These are phyloP conservation scores for Scorias spongiosa DNA, from an alignment of 2,329 filamentous ascomycete genomes.

Conservation along the genomic window DNA sequence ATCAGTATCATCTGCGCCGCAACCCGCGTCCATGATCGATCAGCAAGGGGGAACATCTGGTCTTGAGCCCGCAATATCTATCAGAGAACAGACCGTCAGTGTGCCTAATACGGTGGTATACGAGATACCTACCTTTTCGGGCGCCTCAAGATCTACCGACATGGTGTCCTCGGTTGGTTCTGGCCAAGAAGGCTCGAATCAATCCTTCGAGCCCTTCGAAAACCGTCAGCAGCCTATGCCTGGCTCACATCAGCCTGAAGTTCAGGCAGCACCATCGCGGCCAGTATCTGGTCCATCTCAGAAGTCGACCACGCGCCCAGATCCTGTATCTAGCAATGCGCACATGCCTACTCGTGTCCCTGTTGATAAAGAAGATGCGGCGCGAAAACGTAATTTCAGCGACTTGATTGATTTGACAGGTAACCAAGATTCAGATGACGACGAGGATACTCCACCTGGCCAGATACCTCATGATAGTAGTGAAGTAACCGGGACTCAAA, in stretches of 20 bases:
- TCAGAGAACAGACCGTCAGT: background rate
- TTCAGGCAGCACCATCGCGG: background rate
- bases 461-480: constrained; percentile 17
- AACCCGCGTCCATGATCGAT: background rate
- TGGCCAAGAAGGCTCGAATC: background rate
- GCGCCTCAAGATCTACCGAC: background rate
- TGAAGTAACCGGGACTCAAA: background rate
- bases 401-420: constrained; percentile 39
- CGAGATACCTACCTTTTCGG: background rate
- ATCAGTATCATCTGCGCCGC: background rate
- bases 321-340: too few relatives aligned
- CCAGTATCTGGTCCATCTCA: background rate
- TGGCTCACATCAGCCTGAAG: background rate
- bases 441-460: constrained; percentile 30
- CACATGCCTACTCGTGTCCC: constrained; percentile 17
- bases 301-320: constrained; percentile 8
- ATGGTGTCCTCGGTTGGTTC: background rate
- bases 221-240: background rate
- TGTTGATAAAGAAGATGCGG: constrained; percentile 37
- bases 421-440: constrained; percentile 26
- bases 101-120: background rate
- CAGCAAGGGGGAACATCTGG: background rate
- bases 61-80: background rate
- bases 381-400: constrained; percentile 39
- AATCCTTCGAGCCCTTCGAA: background rate